Percentiles rank a stretch among this genome's conserved stretches.
These are phyloP conservation scores for Pseudophaeomoniella oleicola DNA, from an alignment of 2,329 filamentous ascomycete species.

Conservation along the genomic window DNA sequence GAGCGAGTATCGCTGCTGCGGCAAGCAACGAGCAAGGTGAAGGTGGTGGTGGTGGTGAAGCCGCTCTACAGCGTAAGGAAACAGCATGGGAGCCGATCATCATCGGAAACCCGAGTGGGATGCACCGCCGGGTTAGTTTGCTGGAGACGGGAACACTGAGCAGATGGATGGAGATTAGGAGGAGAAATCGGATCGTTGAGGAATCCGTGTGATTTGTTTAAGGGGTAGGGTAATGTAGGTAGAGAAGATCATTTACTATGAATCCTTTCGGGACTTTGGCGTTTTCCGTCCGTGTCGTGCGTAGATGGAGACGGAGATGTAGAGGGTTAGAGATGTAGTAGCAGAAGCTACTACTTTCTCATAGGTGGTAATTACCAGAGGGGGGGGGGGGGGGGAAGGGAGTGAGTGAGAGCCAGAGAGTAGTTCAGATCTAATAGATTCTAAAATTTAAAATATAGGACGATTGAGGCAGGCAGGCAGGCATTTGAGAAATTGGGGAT, in stretches of 20 bases:
- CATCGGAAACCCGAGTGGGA: slow-evolving; percentile 56
- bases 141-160: slow-evolving; percentile 55
- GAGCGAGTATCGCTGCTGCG: slow-evolving; percentile 1
- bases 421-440: too few species aligned
- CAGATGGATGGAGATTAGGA: slow-evolving; percentile 59
- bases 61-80: not conserved
- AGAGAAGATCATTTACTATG: not conserved
- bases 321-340: not conserved
- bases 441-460: too few species aligned
- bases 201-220: not conserved
- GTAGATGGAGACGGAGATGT: not conserved
- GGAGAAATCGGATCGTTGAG: slow-evolving; percentile 36
- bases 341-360: not conserved
- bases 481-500: too few species aligned
- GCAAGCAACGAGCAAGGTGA: slow-evolving; percentile 3
- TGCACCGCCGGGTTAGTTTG: slow-evolving; percentile 54
- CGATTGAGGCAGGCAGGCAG: too few species aligned
- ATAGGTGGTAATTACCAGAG: not conserved
- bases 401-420: too few species aligned
- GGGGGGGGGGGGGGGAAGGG: too few species aligned
- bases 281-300: not conserved
- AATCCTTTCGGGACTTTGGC: not conserved
- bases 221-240: not conserved
- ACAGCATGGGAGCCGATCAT: slow-evolving; percentile 49
- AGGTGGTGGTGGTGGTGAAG: not conserved